These are phyloP conservation scores for Hypoxylon fragiforme DNA, from an alignment of 495 filamentous ascomycete species.

Conservation along the genomic window DNA sequence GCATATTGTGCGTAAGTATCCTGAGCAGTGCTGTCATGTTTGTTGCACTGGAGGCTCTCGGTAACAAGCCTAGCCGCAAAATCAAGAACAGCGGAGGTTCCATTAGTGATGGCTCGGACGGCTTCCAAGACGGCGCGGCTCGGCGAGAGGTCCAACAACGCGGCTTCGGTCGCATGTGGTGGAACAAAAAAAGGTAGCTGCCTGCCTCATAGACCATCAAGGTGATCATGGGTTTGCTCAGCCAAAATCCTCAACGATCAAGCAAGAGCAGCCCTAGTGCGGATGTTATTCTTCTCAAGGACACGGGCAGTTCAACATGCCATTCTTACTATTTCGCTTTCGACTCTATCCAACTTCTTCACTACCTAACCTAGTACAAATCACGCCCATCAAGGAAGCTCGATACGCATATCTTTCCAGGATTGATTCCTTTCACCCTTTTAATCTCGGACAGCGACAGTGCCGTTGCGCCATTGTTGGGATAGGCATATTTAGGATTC, in stretches of 20 bases:
- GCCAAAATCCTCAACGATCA: conserved; percentile 34
- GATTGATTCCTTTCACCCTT: too few species aligned
- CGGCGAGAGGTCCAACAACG: conserved; percentile 68
- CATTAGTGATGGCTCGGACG: conserved; percentile 49
- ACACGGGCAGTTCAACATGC: conserved; percentile 38
- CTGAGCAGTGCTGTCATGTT: conserved; percentile 68
- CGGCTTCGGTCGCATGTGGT: conserved; percentile 66
- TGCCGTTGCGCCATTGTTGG: conserved; percentile 49
- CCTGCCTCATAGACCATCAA: neutral
- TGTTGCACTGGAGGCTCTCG: conserved; percentile 63
- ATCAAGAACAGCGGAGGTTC: conserved; percentile 40
- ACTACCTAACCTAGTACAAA: conserved; percentile 20
- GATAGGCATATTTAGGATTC: conserved; percentile 36
- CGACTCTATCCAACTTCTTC: conserved; percentile 23
- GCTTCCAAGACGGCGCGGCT: conserved; percentile 70
- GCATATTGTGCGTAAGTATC: conserved; percentile 79
- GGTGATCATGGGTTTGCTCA: conserved; percentile 10
- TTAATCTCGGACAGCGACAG: conserved; percentile 43
- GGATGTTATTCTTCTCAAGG: conserved; percentile 4
- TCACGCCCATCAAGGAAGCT: conserved; percentile 21
- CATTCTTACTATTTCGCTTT: conserved; percentile 33
- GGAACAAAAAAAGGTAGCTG: conserved; percentile 31
- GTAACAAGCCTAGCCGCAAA: conserved; percentile 56
- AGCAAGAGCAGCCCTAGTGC: conserved; percentile 11
- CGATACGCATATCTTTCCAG: conserved; percentile 32